Base-by-base conservation (phyloP, 106 monocot species). In the Dendrobium nobile region DNA sequence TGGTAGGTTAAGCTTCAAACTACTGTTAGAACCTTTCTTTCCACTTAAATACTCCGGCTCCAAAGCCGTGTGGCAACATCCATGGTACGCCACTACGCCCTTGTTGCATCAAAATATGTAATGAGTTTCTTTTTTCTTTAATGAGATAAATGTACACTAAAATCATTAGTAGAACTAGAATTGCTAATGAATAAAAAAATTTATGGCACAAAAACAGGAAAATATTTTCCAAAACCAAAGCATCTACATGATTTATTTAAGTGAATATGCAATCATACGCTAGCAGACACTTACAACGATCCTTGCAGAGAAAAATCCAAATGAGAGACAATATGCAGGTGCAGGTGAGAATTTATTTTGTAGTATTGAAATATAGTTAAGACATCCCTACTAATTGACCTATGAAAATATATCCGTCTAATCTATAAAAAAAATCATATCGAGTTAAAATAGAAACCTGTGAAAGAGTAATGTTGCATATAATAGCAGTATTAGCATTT, bases 401-500 rank as follows among this genome's bases (percentile, higher is more conserved):
- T 1, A 37, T 15, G 31, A 37, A 37, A 70, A 70, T 74, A 20
- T 44, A 43, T 20, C 42, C 20, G 44, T 74, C 27, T n/a, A 41
- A 70, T 74, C 43, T 37, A 5, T 76, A 24, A 13, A 31, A 9
- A 48, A 48, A 51, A 7, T 48, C 24, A 47, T 11, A 48, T 76
- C 11, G 27, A 76, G 48, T 27, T 51, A 41, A 51, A 48, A 42
- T 18, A 72, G 15, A 19, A 84, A 99, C 99, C 93, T 91, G 91
- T 61, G 91, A 91, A 78, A 95, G 93, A 13, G 99, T 95, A 79
- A 99, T 90, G 75, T 99, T 99, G 78, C 99, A 99, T 27, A 99
- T 95, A 31, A 99, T 95, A 44, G 95, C 87, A 67, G 99, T 99
- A 85, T 99, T 93, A 77, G 99, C 86, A 87, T 99, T 99, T 74